A percentile compares a stretch with the other conserved stretches of the same genome.
Conservation (phyloP, 495 filamentous ascomycete genomes). For the Parachaetomium inaequale region DNA sequence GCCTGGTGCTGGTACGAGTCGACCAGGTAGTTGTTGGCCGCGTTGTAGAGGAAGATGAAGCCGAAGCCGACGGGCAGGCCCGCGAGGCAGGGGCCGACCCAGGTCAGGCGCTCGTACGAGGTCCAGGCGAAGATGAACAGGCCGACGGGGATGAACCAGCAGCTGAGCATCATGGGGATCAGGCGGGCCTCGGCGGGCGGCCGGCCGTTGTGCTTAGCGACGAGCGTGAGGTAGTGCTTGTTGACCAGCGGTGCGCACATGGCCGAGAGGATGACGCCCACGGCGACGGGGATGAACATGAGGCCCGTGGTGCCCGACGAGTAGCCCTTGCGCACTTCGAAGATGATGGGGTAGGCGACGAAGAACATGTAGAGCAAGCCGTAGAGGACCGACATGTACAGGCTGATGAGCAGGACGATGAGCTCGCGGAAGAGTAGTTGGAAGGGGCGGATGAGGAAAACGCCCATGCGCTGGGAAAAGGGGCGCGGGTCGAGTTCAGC, state of each 20-base stretch:
- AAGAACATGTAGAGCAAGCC: slow-evolving; percentile 83
- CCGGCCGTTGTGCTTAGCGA: slow-evolving; percentile 56
- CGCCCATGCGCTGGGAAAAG: slow-evolving; percentile 55
- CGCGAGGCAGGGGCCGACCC: slow-evolving; percentile 68
- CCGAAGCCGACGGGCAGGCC: slow-evolving; percentile 79
- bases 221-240: slow-evolving; percentile 66
- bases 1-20: slow-evolving; percentile 83
- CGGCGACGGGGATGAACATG: slow-evolving; percentile 74
- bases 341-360: slow-evolving; percentile 76
- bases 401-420: slow-evolving; percentile 71
- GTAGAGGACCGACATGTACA: slow-evolving; percentile 79
- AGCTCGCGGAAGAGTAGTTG: slow-evolving; percentile 74
- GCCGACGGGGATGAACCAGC: slow-evolving; percentile 74
- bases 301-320: slow-evolving; percentile 67
- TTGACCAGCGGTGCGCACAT: slow-evolving; percentile 68
- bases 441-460: slow-evolving; percentile 73
- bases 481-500: slow-evolving; percentile 67
- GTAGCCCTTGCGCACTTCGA: slow-evolving; percentile 68
- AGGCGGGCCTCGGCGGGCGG: slow-evolving; percentile 73
- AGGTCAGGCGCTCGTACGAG: slow-evolving; percentile 60
- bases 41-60: slow-evolving; percentile 83
- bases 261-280: slow-evolving; percentile 63
- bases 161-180: slow-evolving; percentile 80
- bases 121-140: slow-evolving; percentile 86
- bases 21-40: slow-evolving; percentile 77